Evolutionary conservation across 2,329 filamentous ascomycete species (phyloP), one percentile per base, ranked within the genome.

Genomic region (Ascochyta fabae): DNA sequence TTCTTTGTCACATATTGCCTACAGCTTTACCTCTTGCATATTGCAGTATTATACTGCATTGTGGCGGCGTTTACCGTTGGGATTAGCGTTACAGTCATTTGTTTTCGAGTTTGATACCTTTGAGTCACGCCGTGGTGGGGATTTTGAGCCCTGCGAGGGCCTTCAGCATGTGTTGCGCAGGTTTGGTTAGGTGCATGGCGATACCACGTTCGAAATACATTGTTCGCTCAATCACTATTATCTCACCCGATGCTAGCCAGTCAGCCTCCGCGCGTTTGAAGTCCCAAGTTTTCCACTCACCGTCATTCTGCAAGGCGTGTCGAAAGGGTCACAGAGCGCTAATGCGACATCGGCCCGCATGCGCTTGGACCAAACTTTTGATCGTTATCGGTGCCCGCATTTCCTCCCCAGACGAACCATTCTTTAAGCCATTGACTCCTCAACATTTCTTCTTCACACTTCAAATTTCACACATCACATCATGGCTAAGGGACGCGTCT

Each of bases 401-500:
- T 46, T 42, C 27, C 46, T 58, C 58, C 55, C 59, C 53, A 55
- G 54, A 62, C 59, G 48, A 46, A 52, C 41, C 36, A 44, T 44
- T 43, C 47, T 56, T 47, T 29, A 51, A 56, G 47, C 36, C 57
- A 67, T 61, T 60, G 61, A 58, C 62, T 58, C 54, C 43, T 58
- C 49, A 50, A 55, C 52, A 55, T 53, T 63, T 38, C 45, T 56
- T 29, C 33, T 36, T 49, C 26, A 40, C 34, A 62, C 43, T 56
- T 40, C 43, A 47, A 44, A 47, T 33, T 16, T 24, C 47, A 43
- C 35, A 29, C n/a, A 8, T 48, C 47, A 56, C 47, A 56, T 51
- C 42, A 77, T 77, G 75, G 58, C 72, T 47, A 77, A 77, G 57
- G 73, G 73, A 73, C 77, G 78, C 62, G 80, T 82, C 55, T 81